These are phyloP conservation scores for Xerocomus brunneocitrinus DNA, from an alignment of 768 basidiomycete genomes.

Conservation along the genomic window DNA sequence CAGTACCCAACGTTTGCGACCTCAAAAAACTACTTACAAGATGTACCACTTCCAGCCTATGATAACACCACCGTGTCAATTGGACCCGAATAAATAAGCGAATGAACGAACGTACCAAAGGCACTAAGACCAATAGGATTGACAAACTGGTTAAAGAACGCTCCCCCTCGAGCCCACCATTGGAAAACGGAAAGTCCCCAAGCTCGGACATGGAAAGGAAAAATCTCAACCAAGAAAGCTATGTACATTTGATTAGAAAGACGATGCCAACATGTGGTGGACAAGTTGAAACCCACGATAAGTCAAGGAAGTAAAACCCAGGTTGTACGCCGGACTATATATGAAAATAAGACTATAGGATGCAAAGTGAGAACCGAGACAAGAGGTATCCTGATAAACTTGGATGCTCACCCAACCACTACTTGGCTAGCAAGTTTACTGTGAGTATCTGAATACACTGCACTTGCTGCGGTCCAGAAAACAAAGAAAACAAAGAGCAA, in stretches of 20 bases:
- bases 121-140: slow-evolving; percentile 3
- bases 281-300: slow-evolving; percentile 1
- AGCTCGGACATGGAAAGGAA: slow-evolving; percentile 57
- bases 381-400: not conserved
- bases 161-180: slow-evolving; percentile 44
- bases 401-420: slow-evolving; percentile 9
- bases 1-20: not conserved
- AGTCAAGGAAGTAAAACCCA: slow-evolving; percentile 1
- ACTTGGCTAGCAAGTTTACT: slow-evolving; percentile 1
- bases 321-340: slow-evolving; percentile 3
- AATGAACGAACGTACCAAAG: not conserved
- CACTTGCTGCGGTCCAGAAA: slow-evolving; percentile 16
- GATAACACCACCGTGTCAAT: not conserved
- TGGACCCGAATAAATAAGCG: not conserved
- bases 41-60: slow-evolving; percentile 18
- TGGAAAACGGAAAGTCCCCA: slow-evolving; percentile 60
- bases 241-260: not conserved
- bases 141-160: slow-evolving; percentile 2
- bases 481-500: slow-evolving; percentile 12
- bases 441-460: slow-evolving; percentile 7
- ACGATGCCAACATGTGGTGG: too few species aligned
- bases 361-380: not conserved
- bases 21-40: not conserved
- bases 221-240: slow-evolving; percentile 62
- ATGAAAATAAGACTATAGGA: slow-evolving; percentile 8